Conservation (phyloP, 1,284 basidiomycete genomes). For the Cutaneotrichosporon mucoides region DNA sequence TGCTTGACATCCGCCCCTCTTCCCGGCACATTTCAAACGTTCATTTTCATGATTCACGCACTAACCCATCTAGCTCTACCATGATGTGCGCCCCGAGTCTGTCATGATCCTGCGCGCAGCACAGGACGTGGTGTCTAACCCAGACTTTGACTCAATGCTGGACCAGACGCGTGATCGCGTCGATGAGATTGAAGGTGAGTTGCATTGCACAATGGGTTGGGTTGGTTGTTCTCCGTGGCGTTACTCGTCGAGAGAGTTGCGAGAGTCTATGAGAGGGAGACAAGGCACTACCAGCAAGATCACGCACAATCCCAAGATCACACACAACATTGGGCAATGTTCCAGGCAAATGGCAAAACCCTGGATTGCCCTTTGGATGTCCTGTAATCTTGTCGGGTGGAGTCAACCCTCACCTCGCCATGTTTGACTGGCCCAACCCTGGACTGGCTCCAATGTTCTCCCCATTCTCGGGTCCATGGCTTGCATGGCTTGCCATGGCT, state of each 20-base stretch:
- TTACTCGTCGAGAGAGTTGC: neutral
- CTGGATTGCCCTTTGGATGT: neutral
- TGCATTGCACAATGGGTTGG: too few relatives aligned
- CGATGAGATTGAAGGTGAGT: slow-evolving; percentile 54
- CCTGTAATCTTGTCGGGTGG: neutral
- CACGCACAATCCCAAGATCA: too few relatives aligned
- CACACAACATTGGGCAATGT: slow-evolving; percentile 12
- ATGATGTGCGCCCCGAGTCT: slow-evolving; percentile 73
- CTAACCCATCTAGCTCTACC: slow-evolving; percentile 44
- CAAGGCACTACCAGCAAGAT: too few relatives aligned
- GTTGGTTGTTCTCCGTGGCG: neutral
- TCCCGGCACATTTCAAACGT: too few relatives aligned
- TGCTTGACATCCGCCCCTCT: too few relatives aligned
- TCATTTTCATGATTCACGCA: neutral
- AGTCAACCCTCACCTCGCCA: neutral
- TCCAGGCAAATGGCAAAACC: neutral
- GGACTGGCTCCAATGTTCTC: too few relatives aligned
- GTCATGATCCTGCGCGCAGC: slow-evolving; percentile 68
- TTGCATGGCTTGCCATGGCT: too few relatives aligned
- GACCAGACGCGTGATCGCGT: slow-evolving; percentile 66
- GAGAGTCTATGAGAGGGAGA: neutral
- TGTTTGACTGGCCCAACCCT: neutral
- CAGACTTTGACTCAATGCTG: slow-evolving; percentile 68
- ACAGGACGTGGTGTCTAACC: slow-evolving; percentile 62
- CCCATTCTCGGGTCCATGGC: too few relatives aligned